Conservation (phyloP, 371 early-diverging fungal genomes). For the Mucor piriformis region DNA sequence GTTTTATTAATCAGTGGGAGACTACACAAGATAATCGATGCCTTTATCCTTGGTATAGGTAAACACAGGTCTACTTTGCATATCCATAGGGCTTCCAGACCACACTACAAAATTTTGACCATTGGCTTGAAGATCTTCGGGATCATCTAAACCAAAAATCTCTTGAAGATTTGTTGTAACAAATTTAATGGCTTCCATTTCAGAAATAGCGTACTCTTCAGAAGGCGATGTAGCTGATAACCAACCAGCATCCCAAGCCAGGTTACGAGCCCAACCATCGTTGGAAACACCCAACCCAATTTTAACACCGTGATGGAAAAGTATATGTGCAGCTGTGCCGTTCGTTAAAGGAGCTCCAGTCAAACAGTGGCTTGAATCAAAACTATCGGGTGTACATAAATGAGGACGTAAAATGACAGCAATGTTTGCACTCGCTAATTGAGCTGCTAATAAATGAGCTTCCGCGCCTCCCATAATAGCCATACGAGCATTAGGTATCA, state of each 20-base stretch:
- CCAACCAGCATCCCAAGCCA: constrained; percentile 85
- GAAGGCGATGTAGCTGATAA: constrained; percentile 46
- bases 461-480: constrained; percentile 72
- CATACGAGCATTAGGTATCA: constrained; percentile 39
- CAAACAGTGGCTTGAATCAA: constrained; percentile 68
- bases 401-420: constrained; percentile 69
- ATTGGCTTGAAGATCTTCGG: not conserved
- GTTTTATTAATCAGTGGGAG: too few species aligned
- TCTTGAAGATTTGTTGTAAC: constrained; percentile 73
- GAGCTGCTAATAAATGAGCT: constrained; percentile 66
- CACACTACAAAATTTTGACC: constrained; percentile 49
- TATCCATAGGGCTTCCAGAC: constrained; percentile 58
- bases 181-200: constrained; percentile 71
- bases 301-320: constrained; percentile 66
- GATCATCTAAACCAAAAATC: constrained; percentile 52
- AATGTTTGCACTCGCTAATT: constrained; percentile 61
- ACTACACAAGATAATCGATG: constrained; percentile 1
- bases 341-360: constrained; percentile 62
- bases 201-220: constrained; percentile 40
- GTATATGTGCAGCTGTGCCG: constrained; percentile 62
- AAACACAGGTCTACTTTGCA: constrained; percentile 51
- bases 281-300: constrained; percentile 63
- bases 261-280: constrained; percentile 61
- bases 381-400: constrained; percentile 67
- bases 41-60: constrained; percentile 27